Evolutionary conservation across 148 eudicot species (phyloP).

Genomic region (Rhododendron griersonianum): DNA sequence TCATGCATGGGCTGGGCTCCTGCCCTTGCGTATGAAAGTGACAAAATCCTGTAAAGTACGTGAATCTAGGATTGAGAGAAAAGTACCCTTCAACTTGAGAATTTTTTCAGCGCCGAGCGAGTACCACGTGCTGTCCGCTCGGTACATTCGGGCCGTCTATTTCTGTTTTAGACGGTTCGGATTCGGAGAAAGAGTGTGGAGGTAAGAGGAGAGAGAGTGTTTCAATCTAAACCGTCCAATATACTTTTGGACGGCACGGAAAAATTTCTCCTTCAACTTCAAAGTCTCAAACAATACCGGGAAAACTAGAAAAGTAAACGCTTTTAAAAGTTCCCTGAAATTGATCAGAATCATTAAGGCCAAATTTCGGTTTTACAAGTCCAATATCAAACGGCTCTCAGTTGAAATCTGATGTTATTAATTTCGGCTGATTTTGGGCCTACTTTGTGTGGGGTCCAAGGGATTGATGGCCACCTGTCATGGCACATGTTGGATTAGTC

Average conservation of each 20-base stretch:
- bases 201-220: too few species aligned
- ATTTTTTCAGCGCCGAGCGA: too few species aligned
- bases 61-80: not conserved
- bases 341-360: not conserved
- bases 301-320: not conserved
- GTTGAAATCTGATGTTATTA: not conserved
- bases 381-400: not conserved
- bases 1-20: not conserved
- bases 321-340: not conserved
- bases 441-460: not conserved
- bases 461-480: not conserved
- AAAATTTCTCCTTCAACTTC: not conserved
- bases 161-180: fast-evolving
- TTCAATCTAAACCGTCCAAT: too few species aligned
- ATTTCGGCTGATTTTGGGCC: not conserved
- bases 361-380: not conserved
- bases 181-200: too few species aligned
- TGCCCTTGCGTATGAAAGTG: not conserved
- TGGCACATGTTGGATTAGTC: not conserved
- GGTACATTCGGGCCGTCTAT: fast-evolving
- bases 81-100: not conserved
- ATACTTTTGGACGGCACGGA: too few species aligned
- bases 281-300: not conserved
- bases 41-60: not conserved
- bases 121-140: too few species aligned